These are phyloP conservation scores for Ascochyta rabiei DNA, from an alignment of 2,329 filamentous ascomycete species.

Conservation along the genomic window DNA sequence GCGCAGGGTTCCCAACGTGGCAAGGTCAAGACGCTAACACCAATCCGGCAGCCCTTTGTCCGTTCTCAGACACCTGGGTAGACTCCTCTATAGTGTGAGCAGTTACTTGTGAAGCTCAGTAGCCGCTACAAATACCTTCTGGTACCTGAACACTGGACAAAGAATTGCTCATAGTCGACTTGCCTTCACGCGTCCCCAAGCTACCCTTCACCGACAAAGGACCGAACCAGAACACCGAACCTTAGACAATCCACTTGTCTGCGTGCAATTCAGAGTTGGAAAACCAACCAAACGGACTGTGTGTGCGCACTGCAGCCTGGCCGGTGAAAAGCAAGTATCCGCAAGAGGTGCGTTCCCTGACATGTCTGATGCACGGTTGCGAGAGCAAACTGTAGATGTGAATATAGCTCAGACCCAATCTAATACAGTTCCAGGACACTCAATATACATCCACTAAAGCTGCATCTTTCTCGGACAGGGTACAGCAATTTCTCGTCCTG, in stretches of 20 bases:
- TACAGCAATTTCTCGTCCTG: background rate
- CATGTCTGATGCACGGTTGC: conserved; percentile 40
- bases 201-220: conserved; percentile 42
- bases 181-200: conserved; percentile 40
- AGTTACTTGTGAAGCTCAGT: conserved; percentile 39
- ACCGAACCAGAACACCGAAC: conserved; percentile 40
- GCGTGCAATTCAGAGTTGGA: conserved; percentile 27
- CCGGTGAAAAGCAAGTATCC: conserved; percentile 43
- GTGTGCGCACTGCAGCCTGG: conserved; percentile 22
- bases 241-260: conserved; percentile 42
- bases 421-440: conserved; percentile 36
- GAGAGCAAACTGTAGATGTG: conserved; percentile 41
- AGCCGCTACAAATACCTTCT: conserved; percentile 49
- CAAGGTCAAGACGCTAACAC: conserved; percentile 41
- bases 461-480: conserved; percentile 11
- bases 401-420: conserved; percentile 22
- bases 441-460: background rate
- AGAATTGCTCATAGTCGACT: conserved; percentile 44
- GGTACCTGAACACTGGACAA: conserved; percentile 43
- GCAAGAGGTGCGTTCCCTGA: conserved; percentile 45
- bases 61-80: conserved; percentile 45
- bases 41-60: conserved; percentile 50
- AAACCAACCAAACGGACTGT: conserved; percentile 37
- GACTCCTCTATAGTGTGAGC: conserved; percentile 43
- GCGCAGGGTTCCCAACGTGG: conserved; percentile 39